These are phyloP conservation scores for Crithidia acanthocephali DNA, from an alignment of 208 protist genomes.

Conservation along the genomic window DNA sequence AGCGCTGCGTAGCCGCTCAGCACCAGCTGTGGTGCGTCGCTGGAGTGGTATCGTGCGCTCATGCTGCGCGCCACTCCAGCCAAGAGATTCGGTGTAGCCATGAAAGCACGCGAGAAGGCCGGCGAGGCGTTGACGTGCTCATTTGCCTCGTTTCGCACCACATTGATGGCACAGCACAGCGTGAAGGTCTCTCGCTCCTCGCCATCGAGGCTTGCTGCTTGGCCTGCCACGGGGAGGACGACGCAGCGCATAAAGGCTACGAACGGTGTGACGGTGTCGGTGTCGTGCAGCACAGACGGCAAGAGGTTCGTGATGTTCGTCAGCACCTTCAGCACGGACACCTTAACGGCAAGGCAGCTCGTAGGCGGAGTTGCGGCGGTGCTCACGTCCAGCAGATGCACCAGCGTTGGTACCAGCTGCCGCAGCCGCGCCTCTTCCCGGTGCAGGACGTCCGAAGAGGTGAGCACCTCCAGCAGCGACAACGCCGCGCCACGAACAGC, in stretches of 20 bases:
- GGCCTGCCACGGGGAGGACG: neutral
- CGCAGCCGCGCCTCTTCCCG: slow-evolving; percentile 4
- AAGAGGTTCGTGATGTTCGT: slow-evolving; percentile 69
- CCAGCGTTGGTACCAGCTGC: slow-evolving; percentile 18
- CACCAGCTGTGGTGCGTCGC: slow-evolving; percentile 61
- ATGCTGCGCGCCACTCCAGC: slow-evolving; percentile 28
- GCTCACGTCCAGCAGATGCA: too few relatives aligned
- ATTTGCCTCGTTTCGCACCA: slow-evolving; percentile 63
- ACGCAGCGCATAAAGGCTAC: neutral
- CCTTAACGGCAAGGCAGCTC: neutral
- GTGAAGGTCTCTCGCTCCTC: slow-evolving; percentile 52
- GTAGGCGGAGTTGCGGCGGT: too few relatives aligned
- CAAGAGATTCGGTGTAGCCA: neutral
- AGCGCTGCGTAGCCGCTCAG: slow-evolving; percentile 84
- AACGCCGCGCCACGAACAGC: slow-evolving; percentile 5
- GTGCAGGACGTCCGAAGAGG: slow-evolving; percentile 24
- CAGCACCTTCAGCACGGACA: slow-evolving; percentile 55
- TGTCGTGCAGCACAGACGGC: slow-evolving; percentile 19
- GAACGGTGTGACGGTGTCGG: neutral
- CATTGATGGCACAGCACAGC: slow-evolving; percentile 78
- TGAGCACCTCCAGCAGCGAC: slow-evolving; percentile 55
- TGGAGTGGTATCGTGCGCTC: slow-evolving; percentile 38
- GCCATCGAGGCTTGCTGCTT: neutral
- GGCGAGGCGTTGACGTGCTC: slow-evolving; percentile 6
- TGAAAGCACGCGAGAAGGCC: slow-evolving; percentile 21